Evolutionary conservation across 1,284 basidiomycete genomes (phyloP).

Genomic region (Microbotryomycetes sp.): DNA sequence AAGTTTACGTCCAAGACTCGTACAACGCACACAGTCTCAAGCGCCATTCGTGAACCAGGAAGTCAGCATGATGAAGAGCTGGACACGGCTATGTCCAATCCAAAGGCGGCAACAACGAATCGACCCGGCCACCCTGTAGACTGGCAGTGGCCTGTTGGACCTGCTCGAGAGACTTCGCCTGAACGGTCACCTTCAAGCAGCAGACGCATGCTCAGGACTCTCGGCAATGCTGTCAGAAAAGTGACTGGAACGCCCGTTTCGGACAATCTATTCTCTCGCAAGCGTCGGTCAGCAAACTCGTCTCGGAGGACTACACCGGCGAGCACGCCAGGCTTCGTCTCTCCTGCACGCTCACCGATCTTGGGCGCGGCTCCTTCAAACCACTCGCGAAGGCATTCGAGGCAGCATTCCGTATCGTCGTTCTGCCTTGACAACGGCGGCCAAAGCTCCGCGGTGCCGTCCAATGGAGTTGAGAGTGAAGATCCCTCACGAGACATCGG

Average conservation of each 20-base stretch:
- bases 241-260: conserved; percentile 37
- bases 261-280: too few species aligned
- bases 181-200: too few species aligned
- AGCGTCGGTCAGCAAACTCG: too few species aligned
- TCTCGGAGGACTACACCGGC: background rate
- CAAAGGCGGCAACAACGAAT: background rate
- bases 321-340: background rate
- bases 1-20: conserved; percentile 45
- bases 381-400: conserved; percentile 21
- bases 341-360: background rate
- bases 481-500: background rate
- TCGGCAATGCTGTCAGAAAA: conserved; percentile 30
- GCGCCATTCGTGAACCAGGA: background rate
- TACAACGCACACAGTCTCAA: conserved; percentile 40
- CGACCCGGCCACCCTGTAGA: background rate
- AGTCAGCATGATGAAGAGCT: background rate
- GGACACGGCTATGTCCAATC: background rate
- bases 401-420: conserved; percentile 12
- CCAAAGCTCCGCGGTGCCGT: background rate
- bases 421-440: background rate
- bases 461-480: background rate
- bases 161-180: background rate
- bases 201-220: too few species aligned
- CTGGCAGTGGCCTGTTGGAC: too few species aligned
- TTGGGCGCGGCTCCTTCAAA: conserved; percentile 35